Percentiles rank a stretch among this genome's conserved stretches.
Conservation (phyloP, 257 asterid species). For the Jaltomata sinuosa region DNA sequence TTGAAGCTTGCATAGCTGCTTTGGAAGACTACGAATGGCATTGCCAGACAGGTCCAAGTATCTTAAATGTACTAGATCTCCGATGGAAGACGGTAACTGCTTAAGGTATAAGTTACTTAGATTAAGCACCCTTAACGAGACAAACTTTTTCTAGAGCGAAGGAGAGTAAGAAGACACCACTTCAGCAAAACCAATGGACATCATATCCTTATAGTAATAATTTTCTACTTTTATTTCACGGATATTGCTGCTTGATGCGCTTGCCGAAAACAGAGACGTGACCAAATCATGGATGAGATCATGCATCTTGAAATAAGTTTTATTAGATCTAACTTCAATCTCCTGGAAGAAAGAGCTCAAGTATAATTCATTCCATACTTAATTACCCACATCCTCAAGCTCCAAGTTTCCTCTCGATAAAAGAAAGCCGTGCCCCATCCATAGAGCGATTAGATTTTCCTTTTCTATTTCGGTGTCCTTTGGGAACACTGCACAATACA, state of each 20-base stretch:
- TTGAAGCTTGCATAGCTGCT: background rate
- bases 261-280: background rate
- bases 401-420: background rate
- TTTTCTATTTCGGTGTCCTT: conserved; percentile 3
- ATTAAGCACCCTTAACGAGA: background rate
- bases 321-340: background rate
- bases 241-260: background rate
- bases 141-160: background rate
- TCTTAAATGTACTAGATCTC: conserved; percentile 1
- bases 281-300: conserved; percentile 20
- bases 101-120: background rate
- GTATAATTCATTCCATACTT: conserved; percentile 7
- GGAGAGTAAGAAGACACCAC: background rate
- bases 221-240: background rate
- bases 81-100: background rate
- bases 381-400: background rate
- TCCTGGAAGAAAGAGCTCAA: conserved; percentile 17
- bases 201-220: too few relatives aligned
- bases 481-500: conserved; percentile 14
- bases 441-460: background rate
- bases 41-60: fast-evolving
- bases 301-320: conserved; percentile 3
- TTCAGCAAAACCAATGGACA: background rate
- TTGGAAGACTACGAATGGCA: background rate
- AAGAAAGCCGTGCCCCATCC: conserved; percentile 15